These are phyloP conservation scores for Suillus bovinus DNA, from an alignment of 768 basidiomycete genomes.

Conservation along the genomic window DNA sequence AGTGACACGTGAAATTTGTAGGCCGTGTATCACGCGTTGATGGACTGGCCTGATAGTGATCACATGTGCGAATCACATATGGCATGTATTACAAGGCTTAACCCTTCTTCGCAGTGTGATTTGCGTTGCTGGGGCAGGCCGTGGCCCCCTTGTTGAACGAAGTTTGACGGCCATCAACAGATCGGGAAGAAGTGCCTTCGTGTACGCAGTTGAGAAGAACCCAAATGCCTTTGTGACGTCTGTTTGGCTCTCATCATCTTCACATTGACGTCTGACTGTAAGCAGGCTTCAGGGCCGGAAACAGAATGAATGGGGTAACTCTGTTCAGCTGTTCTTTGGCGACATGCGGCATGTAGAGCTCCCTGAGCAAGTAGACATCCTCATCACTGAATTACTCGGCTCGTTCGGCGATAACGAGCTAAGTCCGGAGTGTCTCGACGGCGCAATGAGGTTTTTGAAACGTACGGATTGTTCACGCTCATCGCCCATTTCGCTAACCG, in stretches of 20 bases:
- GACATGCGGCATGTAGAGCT: constrained; percentile 88
- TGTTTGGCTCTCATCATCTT: constrained; percentile 33
- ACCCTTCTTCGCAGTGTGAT: constrained; percentile 55
- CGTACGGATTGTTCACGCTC: constrained; percentile 41
- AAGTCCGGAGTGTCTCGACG: constrained; percentile 97
- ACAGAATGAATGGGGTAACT: constrained; percentile 77
- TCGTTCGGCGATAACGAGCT: constrained; percentile 99
- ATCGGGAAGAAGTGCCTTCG: constrained; percentile 55
- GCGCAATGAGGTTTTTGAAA: constrained; percentile 91
- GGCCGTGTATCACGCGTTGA: constrained; percentile 81
- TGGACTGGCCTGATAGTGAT: constrained; percentile 61
- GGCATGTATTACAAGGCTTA: constrained; percentile 3
- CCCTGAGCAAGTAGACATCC: constrained; percentile 88
- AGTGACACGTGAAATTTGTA: constrained; percentile 30
- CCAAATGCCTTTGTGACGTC: constrained; percentile 94
- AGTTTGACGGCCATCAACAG: constrained; percentile 76
- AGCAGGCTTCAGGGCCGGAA: constrained; percentile 82
- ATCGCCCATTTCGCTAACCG: constrained; percentile 15
- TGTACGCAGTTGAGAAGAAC: constrained; percentile 97
- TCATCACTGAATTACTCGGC: constrained; percentile 94
- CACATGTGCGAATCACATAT: constrained; percentile 54
- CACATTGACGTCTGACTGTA: constrained; percentile 15
- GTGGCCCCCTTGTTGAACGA: constrained; percentile 89
- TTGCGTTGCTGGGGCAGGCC: constrained; percentile 92
- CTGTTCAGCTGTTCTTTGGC: constrained; percentile 83